phyloP scores from a whole-genome alignment of 2,329 filamentous ascomycete species.

The Sporothrix curviconia region DNA sequence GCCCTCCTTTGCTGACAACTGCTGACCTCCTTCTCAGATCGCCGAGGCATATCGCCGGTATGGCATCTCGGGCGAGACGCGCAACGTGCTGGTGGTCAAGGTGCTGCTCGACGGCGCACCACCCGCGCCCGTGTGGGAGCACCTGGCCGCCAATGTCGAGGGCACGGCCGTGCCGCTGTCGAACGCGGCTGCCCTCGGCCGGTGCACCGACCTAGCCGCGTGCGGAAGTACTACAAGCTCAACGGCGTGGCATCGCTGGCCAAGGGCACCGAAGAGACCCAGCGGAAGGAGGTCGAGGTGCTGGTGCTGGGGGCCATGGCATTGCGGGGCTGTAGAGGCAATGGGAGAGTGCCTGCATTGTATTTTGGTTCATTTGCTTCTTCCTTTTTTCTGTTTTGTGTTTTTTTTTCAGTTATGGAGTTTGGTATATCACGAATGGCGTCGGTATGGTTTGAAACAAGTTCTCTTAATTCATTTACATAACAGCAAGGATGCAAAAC shows the following conservation, averaged over 20 bases:
- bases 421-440: not conserved
- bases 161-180: conserved; percentile 54
- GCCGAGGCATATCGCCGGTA: conserved; percentile 85
- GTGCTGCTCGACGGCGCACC: conserved; percentile 49
- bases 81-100: conserved; percentile 73
- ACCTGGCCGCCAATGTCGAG: conserved; percentile 56
- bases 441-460: not conserved
- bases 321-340: conserved; percentile 48
- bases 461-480: no score
- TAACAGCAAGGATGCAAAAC: no score
- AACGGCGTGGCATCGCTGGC: conserved; percentile 49
- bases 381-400: not conserved
- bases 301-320: conserved; percentile 73
- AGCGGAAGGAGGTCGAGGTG: conserved; percentile 55
- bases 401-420: not conserved
- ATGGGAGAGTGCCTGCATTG: no score
- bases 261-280: conserved; percentile 29
- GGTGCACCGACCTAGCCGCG: conserved; percentile 58
- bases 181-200: conserved; percentile 51
- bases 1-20: not conserved
- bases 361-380: no score
- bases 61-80: conserved; percentile 67
- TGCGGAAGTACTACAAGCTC: conserved; percentile 84
- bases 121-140: conserved; percentile 43
- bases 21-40: conserved; percentile 55